Evolutionary conservation across 257 asterid species (phyloP), one percentile per base, ranked within the genome.

Genomic region (Verbena officinalis): DNA sequence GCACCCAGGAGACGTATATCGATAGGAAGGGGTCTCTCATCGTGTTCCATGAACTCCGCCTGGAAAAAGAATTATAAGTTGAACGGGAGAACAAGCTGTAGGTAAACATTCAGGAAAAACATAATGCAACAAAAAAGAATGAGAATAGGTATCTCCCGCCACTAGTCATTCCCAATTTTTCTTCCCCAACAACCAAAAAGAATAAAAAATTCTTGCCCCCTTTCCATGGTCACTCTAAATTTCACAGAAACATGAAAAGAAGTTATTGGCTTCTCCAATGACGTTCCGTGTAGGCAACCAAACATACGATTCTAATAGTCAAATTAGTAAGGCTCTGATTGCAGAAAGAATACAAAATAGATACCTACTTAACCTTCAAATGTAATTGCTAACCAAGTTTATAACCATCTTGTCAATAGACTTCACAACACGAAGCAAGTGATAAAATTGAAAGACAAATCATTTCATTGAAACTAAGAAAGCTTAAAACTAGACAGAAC

Each of bases 1-100:
- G 99, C 99, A 52, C 99, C 99, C 65, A 94, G 86, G 59, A 94
- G 83, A 69, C 99, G 95, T 67, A 94, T 94, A 78, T 94, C 99
- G 46, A 94, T 94, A 21, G 99, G 99, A 66, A 94, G 95, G 72
- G 96, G 95, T 68, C 90, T 86, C 83, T 88, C 99, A 73, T 86
- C 96, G 58, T 86, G 99, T 77, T 94, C 99, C 99, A 94, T 94
- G 77, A 90, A 94, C 86, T 94, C 99, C 4, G 99, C 99, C 99
- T 93, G 86, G 70, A 84, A 77, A 69, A 38, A 42, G 44, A 50
- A 76, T 38, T 16, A 66, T 49, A 42, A 65, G 57, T 55, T 45
- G 66, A 64, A 69, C 52, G 67, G 69, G 68, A 45, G 64, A 65
- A 44, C 31, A 44, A 55, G 43, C 51, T 14, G 59, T 63, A 51